Percentiles rank a stretch among this genome's conserved stretches.
Evolutionary conservation across 352 stramenopile species (phyloP).

Genomic region (Globisporangium okanoganense): DNA sequence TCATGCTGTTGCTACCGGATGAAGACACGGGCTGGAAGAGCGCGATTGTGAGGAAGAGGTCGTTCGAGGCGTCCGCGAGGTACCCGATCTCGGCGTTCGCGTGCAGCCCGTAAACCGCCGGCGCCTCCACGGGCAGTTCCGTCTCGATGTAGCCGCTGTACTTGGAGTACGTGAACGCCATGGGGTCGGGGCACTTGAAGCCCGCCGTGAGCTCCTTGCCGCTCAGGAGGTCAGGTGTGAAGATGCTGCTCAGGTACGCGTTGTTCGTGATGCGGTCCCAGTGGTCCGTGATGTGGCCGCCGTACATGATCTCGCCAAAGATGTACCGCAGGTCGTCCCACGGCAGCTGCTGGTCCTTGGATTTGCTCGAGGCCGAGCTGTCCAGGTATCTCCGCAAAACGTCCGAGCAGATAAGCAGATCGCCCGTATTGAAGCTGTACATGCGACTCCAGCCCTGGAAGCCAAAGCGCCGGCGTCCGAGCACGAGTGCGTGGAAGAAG

Average conservation of each 20-base stretch:
- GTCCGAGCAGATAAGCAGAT: constrained; percentile 91
- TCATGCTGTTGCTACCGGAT: constrained; percentile 2
- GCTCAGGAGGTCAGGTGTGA: constrained; percentile 56
- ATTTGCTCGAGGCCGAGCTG: constrained; percentile 16
- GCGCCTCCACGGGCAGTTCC: constrained; percentile 59
- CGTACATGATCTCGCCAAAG: constrained; percentile 93
- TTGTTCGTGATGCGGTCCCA: constrained; percentile 86
- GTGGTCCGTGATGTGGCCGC: constrained; percentile 81
- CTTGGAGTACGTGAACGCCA: constrained; percentile 87
- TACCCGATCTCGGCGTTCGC: constrained; percentile 82
- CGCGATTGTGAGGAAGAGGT: constrained; percentile 86
- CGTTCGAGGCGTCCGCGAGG: constrained; percentile 65
- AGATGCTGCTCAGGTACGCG: constrained; percentile 60
- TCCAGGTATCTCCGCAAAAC: constrained; percentile 72
- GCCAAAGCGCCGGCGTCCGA: constrained; percentile 88
- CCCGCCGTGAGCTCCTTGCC: constrained; percentile 52
- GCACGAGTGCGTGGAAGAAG: constrained; percentile 93
- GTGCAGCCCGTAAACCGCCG: constrained; percentile 69
- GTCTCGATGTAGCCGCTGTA: constrained; percentile 88
- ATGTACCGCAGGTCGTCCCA: constrained; percentile 89
- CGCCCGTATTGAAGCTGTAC: constrained; percentile 94
- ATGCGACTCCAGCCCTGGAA: constrained; percentile 90
- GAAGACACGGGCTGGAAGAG: constrained; percentile 76
- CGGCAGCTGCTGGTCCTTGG: constrained; percentile 32
- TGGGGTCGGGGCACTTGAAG: constrained; percentile 79